phyloP scores from a whole-genome alignment of 345 rosid genomes.

The Eucalyptus polyanthemos region DNA sequence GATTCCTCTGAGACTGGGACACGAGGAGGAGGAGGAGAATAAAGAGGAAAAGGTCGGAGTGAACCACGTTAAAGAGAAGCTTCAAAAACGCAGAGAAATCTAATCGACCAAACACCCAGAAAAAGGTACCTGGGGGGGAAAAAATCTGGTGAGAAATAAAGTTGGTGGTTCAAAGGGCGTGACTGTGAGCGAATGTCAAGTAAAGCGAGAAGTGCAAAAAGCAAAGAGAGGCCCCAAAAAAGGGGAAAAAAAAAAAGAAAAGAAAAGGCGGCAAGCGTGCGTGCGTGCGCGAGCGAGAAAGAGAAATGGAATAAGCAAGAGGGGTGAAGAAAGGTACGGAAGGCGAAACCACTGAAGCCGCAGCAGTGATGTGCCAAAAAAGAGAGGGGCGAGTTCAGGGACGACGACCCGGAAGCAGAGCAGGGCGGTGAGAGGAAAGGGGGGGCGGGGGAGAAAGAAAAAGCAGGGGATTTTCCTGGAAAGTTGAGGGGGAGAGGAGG shows the following conservation, averaged over 20 bases:
- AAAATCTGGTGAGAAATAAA: neutral
- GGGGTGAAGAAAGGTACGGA: neutral
- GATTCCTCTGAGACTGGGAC: slow-evolving; percentile 30
- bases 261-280: neutral
- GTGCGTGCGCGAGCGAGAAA: neutral
- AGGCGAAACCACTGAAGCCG: neutral
- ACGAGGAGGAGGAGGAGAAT: slow-evolving; percentile 27
- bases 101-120: neutral
- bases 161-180: neutral
- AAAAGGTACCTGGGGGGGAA: neutral
- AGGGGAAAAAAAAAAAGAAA: slow-evolving; percentile 3
- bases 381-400: neutral
- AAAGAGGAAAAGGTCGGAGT: slow-evolving; percentile 6
- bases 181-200: neutral
- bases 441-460: neutral
- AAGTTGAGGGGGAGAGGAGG: neutral
- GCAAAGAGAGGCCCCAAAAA: slow-evolving; percentile 5
- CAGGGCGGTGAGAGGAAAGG: neutral
- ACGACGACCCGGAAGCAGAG: neutral
- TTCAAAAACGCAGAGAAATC: slow-evolving; percentile 10
- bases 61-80: slow-evolving; percentile 28
- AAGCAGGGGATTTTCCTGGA: neutral
- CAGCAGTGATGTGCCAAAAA: neutral
- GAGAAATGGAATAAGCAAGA: neutral
- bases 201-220: slow-evolving; percentile 24